Base-by-base conservation (phyloP, 768 basidiomycete species). In the Arthromyces matolae region DNA sequence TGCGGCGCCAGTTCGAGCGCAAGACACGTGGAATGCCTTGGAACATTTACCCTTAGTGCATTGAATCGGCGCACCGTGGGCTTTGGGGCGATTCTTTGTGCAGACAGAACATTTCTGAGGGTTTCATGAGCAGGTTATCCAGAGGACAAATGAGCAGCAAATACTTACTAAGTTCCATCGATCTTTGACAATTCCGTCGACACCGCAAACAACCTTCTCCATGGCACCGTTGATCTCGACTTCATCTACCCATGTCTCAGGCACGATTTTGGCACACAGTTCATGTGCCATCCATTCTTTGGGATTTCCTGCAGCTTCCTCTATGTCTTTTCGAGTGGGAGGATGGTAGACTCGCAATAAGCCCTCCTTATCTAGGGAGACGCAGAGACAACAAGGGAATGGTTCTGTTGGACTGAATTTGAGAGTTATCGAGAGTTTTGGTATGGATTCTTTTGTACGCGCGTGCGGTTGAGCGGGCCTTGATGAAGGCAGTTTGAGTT, bases 1-100 rank as follows among this genome's bases (percentile, higher is more conserved):
- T 3, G 69, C 68, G 9, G 64, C 66, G 1, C 81, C 80, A 16
- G 80, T 75, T 33, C 75, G 70, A 0, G 96, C 95, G 64, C 96
- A 99, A 3, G 84, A 86, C 23, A 96, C 86, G 60, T 98, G 95
- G 69, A 92, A 96, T 0, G 94, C 89, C 61, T 88, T 89, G 9
- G 89, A 76, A 58, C 94, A 97, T 68, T 93, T 95, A 36, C 93
- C 93, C 65, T 89, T 91, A 13, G 90, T 89, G 62, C 94, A 97
- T 61, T 97, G 94, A 20, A 96, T 83, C 20, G 86, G 86, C 1
- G 86, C 89, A 14, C 86, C 90, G 51, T 89, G 90, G 0, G 69
- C 71, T 58, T 84, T 89, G 9, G 72, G 64, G 27, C 76, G 75
- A 34, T 69, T 76, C 63, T 84, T 90, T n/a, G 76, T 72, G 62